A percentile compares a stretch with the other conserved stretches of the same genome.
phyloP scores from a whole-genome alignment of 2,329 filamentous ascomycete genomes.

The Tympanopsis confertula region DNA sequence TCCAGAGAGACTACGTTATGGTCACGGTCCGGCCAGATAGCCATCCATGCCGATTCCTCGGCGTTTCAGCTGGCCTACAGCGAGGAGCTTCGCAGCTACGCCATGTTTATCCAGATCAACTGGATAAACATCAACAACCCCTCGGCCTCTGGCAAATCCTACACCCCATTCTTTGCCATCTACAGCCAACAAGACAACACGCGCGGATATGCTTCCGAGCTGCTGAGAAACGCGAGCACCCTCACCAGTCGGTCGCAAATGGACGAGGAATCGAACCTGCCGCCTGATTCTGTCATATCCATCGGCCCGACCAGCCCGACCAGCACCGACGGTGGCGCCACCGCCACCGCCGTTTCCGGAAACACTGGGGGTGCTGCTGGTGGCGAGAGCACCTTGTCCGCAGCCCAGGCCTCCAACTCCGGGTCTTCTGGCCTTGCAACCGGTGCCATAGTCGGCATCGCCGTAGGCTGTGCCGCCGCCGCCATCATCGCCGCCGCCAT shows the following conservation, averaged over 20 bases:
- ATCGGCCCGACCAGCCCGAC: not conserved
- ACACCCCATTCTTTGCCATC: not conserved
- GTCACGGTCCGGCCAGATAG: not conserved
- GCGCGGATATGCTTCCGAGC: too few relatives aligned
- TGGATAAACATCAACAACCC: not conserved
- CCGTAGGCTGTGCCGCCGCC: conserved; percentile 5
- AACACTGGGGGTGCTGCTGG: too few relatives aligned
- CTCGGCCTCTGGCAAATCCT: not conserved
- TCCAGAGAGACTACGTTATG: too few relatives aligned
- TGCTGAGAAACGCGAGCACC: too few relatives aligned
- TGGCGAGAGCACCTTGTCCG: not conserved
- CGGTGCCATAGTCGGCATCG: conserved; percentile 15
- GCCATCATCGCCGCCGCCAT: conserved; percentile 25
- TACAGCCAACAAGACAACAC: too few relatives aligned
- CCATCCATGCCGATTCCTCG: not conserved
- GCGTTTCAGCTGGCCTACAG: not conserved
- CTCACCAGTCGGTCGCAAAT: too few relatives aligned
- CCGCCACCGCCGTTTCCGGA: too few relatives aligned
- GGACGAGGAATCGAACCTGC: not conserved
- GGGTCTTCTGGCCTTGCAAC: conserved; percentile 5
- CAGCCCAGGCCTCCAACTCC: not conserved
- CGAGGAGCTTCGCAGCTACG: not conserved
- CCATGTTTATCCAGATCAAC: not conserved
- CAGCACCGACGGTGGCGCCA: too few relatives aligned
- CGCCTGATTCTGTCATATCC: not conserved